Evolutionary conservation across 139 green algal species (phyloP), one percentile per base, ranked within the genome.

Genomic region (Chlamydomonas incerta): DNA sequence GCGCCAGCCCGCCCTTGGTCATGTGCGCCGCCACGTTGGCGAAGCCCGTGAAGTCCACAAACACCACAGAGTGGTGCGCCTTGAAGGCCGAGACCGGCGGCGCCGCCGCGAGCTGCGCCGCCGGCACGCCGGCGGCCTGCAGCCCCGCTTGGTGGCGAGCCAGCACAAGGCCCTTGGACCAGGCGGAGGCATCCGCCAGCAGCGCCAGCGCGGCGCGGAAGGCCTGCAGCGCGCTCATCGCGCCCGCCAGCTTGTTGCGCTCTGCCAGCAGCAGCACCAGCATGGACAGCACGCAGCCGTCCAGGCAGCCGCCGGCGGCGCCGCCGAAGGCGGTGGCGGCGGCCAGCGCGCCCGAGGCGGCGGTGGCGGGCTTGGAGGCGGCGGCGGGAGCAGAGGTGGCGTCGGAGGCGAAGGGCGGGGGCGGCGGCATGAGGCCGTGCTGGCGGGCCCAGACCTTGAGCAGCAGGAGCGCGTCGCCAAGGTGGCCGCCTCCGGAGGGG

Each of bases 371-470:
- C 28, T 52, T 67, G 46, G 58, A 35, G 6, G 60, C 23, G n/a
- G 34, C 41, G 41, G 11, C 77, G 21, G 18, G 29, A 0, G 5
- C 3, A 2, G 47, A 13, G 24, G 28, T 11, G 24, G 33, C 69
- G 31, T 26, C 50, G 14, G 71, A 26, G 41, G 75, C 41, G 24
- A 46, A 28, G 20, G n/a, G 37, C 15, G 31, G n/a, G 31, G 47
- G 34, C 28, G 34, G 34, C 33, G 34, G 70, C 70, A 73, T 62
- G 62, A 95, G 87, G 35, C 74, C 75, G 29, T 95, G 93, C 73
- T 88, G 86, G 37, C 79, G 68, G 11, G 94, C 93, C 95, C 95
- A 97, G 20, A 95, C 89, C 69, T 90, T 94, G 37, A 97, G 87
- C 87, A 97, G 88, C 68, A 93, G 80, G 11, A 95, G 41, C 0